Base-by-base conservation (phyloP, 2,329 filamentous ascomycete genomes). In the Monosporascus sp. region DNA sequence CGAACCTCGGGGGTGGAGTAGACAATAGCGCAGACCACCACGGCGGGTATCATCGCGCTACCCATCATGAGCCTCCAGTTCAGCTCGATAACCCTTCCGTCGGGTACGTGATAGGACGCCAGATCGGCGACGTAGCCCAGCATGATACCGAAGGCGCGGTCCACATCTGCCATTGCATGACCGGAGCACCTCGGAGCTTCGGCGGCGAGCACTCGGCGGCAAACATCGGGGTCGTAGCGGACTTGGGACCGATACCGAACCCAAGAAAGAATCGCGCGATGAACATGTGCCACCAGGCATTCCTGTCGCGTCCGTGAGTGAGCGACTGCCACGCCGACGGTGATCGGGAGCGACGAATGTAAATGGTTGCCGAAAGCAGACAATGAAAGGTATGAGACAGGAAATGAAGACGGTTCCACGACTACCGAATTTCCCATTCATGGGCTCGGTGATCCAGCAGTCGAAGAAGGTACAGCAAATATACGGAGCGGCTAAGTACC, bases 381-480 rank as follows among this genome's bases (percentile, higher is more conserved):
- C 74, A 2, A 76, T 53, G 15, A 78, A 76, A 0, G 84, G 85
- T 59, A 89, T 76, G 31, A 80, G 69, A 59, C 86, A 88, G 7
- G 85, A 82, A 37, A 88, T 73, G 65, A 88, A 88, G 48, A 89
- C 84, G 2, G 85, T 89, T 14, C 88, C 87, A 2, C 86, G 78
- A 48, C 87, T 82, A 14, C 88, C 88, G 57, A 90, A 86, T 55
- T 65, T 73, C 52, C 84, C 80, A 70, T 91, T 91, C 68, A 90
- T 78, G 1, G 88, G 87, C 38, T 85, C 82, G 0, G 86, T 89
- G 47, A 87, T 73, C 87, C 88, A 91, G 69, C 86, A 90, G 20
- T 87, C 85, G 48, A 87, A 68, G 44, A 89, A 70, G 3, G 86
- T 84, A 59, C 84, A 89, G 70, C 83, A 83, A 22, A 89, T 77